These are phyloP conservation scores for Aureobasidium leucospermi DNA, from an alignment of 2,329 filamentous ascomycete genomes.

Conservation along the genomic window DNA sequence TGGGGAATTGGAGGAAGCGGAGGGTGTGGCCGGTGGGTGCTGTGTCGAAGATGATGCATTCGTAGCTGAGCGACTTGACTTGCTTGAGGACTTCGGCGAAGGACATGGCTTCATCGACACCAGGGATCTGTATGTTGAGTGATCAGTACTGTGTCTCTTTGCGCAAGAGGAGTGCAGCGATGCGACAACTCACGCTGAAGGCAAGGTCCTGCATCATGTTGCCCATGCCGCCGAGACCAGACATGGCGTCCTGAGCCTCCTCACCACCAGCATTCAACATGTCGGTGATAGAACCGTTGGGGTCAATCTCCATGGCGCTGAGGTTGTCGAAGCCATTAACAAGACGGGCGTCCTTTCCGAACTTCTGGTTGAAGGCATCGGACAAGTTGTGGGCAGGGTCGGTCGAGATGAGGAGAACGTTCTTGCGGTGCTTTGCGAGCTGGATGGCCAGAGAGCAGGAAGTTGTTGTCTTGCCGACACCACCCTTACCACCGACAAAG, in stretches of 20 bases:
- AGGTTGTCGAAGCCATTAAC: constrained; percentile 89
- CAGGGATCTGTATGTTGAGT: constrained; percentile 63
- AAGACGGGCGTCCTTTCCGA: constrained; percentile 93
- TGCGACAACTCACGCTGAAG: constrained; percentile 63
- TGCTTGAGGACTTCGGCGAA: constrained; percentile 99
- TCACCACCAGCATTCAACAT: constrained; percentile 74
- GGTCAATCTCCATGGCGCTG: constrained; percentile 98
- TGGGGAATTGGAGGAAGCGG: constrained; percentile 96
- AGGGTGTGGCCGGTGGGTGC: constrained; percentile 96
- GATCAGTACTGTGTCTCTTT: not conserved
- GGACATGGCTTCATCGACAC: constrained; percentile 98
- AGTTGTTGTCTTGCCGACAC: constrained; percentile 98
- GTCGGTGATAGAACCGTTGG: constrained; percentile 96
- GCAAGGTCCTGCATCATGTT: constrained; percentile 99
- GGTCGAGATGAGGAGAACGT: constrained; percentile 94
- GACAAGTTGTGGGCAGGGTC: constrained; percentile 97
- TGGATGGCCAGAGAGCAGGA: constrained; percentile 98
- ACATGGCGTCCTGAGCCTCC: constrained; percentile 61
- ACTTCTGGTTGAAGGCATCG: constrained; percentile 97
- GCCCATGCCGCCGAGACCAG: constrained; percentile 63
- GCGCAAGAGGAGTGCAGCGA: not conserved
- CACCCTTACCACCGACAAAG: constrained; percentile 96
- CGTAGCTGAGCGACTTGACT: constrained; percentile 97
- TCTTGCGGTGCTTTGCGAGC: constrained; percentile 88
- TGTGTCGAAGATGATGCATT: constrained; percentile 98